phyloP scores from a whole-genome alignment of 164 flowering plant genomes.

The Hamamelis virginiana region DNA sequence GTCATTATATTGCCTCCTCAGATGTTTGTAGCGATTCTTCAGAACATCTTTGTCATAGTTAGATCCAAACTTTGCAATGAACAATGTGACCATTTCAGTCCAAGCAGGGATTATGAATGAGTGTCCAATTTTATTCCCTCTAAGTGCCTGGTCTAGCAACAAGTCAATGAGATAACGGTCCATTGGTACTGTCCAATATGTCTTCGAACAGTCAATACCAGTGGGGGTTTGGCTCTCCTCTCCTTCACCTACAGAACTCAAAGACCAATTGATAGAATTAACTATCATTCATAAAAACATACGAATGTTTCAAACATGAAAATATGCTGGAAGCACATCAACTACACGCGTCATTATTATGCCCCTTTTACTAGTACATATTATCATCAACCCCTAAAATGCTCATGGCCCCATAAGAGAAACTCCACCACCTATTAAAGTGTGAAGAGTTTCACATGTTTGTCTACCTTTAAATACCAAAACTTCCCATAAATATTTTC shows the following conservation, averaged over 20 bases:
- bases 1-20: constrained; percentile 45
- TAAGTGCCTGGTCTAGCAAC: constrained; percentile 44
- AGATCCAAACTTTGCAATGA: constrained; percentile 41
- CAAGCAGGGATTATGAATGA: constrained; percentile 50
- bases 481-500: too few relatives aligned
- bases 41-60: constrained; percentile 45
- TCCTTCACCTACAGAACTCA: constrained; percentile 25
- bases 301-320: too few relatives aligned
- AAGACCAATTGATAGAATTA: neutral
- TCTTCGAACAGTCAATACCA: constrained; percentile 37
- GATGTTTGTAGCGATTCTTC: constrained; percentile 54
- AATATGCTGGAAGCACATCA: neutral
- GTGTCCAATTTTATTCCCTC: constrained; percentile 50
- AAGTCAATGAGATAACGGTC: constrained; percentile 49
- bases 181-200: constrained; percentile 65
- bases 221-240: constrained; percentile 18
- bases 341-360: too few relatives aligned
- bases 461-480: too few relatives aligned
- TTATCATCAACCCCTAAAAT: too few relatives aligned
- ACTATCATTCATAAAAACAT: neutral
- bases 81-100: constrained; percentile 41
- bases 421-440: too few relatives aligned
- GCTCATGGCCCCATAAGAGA: too few relatives aligned
- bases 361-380: too few relatives aligned
- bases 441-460: too few relatives aligned